These are phyloP conservation scores for Morella rubra DNA, from an alignment of 306 rosid species.

Conservation along the genomic window DNA sequence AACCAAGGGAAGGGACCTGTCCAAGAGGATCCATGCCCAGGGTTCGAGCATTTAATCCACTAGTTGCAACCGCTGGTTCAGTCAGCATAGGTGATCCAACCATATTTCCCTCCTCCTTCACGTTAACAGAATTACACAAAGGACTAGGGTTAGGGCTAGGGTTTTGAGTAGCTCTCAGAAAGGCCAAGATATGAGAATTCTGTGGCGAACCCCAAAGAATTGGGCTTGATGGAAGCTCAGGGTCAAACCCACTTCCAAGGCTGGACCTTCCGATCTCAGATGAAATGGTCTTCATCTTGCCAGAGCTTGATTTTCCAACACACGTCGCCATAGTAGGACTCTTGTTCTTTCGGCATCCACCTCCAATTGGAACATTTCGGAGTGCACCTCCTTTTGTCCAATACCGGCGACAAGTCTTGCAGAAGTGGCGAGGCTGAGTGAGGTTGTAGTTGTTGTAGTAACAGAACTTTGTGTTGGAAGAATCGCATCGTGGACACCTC, in stretches of 20 bases:
- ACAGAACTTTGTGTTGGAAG: conserved; percentile 87
- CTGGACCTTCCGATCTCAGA: conserved; percentile 57
- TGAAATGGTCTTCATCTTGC: conserved; percentile 56
- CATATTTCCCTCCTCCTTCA: conserved; percentile 58
- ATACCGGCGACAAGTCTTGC: conserved; percentile 97
- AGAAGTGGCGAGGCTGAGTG: conserved; percentile 98
- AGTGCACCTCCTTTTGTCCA: conserved; percentile 89
- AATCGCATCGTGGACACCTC: conserved; percentile 76
- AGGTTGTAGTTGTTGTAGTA: conserved; percentile 93
- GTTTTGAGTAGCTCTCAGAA: conserved; percentile 59
- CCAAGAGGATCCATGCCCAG: conserved; percentile 53
- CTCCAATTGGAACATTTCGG: conserved; percentile 70
- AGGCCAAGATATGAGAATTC: conserved; percentile 62
- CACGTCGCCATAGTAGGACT: conserved; percentile 31
- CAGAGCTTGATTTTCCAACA: conserved; percentile 29
- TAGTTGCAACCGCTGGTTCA: conserved; percentile 38
- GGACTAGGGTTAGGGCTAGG: conserved; percentile 66
- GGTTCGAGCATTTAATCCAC: conserved; percentile 32
- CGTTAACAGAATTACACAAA: conserved; percentile 13
- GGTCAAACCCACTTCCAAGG: conserved; percentile 43
- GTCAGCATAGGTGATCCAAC: conserved; percentile 51
- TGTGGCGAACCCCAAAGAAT: conserved; percentile 93
- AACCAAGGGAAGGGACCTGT: conserved; percentile 53
- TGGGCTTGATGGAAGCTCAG: conserved; percentile 43
- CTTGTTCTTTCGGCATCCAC: conserved; percentile 77